Evolutionary conservation across 2,329 filamentous ascomycete species (phyloP).

Genomic region (Colletotrichum sp.): DNA sequence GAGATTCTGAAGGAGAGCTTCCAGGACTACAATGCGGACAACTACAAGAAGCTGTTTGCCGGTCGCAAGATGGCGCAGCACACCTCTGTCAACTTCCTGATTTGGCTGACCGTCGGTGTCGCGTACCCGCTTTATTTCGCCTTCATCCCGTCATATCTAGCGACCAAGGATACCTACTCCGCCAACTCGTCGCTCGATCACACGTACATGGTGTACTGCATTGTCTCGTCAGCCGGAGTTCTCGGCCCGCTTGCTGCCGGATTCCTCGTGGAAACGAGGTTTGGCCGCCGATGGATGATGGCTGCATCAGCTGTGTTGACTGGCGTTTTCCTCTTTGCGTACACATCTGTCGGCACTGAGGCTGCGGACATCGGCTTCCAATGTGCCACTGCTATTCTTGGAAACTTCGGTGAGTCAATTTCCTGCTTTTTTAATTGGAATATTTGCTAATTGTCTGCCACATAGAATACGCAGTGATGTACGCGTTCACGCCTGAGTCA

Average conservation of each 20-base stretch:
- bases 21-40: conserved; percentile 21
- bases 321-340: conserved; percentile 49
- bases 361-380: conserved; percentile 42
- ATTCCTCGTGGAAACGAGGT: conserved; percentile 42
- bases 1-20: conserved; percentile 27
- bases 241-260: conserved; percentile 44
- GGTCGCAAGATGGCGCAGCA: conserved; percentile 35
- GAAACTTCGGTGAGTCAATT: conserved; percentile 37
- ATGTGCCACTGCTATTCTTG: conserved; percentile 48
- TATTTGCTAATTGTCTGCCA: background rate
- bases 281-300: conserved; percentile 49
- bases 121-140: conserved; percentile 51
- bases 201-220: conserved; percentile 38
- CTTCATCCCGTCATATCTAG: conserved; percentile 49
- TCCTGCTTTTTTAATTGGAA: background rate
- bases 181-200: conserved; percentile 27
- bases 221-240: conserved; percentile 42
- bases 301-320: conserved; percentile 45
- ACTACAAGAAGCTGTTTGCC: conserved; percentile 35
- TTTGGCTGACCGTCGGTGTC: conserved; percentile 50
- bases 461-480: conserved; percentile 34
- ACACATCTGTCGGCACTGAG: conserved; percentile 42
- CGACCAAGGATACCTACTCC: conserved; percentile 35
- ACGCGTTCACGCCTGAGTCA: conserved; percentile 58
- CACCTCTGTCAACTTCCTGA: conserved; percentile 39